Evolutionary conservation across 2,329 filamentous ascomycete species (phyloP).

Genomic region (Fusarium tuaranense): DNA sequence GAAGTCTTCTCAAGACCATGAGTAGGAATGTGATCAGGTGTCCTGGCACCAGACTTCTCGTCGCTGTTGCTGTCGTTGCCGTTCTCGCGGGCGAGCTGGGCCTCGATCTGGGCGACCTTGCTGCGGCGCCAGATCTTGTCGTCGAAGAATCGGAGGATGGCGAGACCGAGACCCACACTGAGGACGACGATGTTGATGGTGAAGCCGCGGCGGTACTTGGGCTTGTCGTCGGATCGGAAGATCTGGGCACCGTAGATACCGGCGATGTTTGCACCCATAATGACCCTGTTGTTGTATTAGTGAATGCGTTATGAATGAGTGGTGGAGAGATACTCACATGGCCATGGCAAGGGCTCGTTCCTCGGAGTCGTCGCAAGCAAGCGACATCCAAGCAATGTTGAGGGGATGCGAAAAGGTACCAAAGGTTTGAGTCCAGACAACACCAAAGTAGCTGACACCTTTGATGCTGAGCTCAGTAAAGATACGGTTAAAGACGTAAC

Average conservation of each 20-base stretch:
- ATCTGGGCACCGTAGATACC: slow-evolving; percentile 72
- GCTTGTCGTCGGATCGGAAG: slow-evolving; percentile 65
- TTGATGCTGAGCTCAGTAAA: slow-evolving; percentile 59
- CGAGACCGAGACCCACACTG: slow-evolving; percentile 55
- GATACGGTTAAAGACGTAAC: slow-evolving; percentile 65
- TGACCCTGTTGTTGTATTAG: slow-evolving; percentile 53
- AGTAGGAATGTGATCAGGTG: neutral
- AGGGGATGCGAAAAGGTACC: slow-evolving; percentile 67
- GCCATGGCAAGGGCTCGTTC: slow-evolving; percentile 71
- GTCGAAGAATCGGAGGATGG: slow-evolving; percentile 57
- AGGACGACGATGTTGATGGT: slow-evolving; percentile 58
- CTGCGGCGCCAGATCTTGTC: slow-evolving; percentile 47
- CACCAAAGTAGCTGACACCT: slow-evolving; percentile 63
- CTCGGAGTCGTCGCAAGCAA: slow-evolving; percentile 67
- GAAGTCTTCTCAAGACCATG: slow-evolving; percentile 12
- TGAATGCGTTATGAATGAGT: too few relatives aligned
- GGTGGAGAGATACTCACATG: slow-evolving; percentile 51
- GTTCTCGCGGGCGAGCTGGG: slow-evolving; percentile 18
- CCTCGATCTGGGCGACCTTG: slow-evolving; percentile 16
- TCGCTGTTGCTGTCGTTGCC: slow-evolving; percentile 26
- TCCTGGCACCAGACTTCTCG: slow-evolving; percentile 14
- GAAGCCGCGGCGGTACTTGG: slow-evolving; percentile 64
- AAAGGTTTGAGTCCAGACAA: slow-evolving; percentile 67
- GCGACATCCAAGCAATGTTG: slow-evolving; percentile 71
- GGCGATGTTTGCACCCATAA: slow-evolving; percentile 72